Percentiles rank a stretch among this genome's conserved stretches.
phyloP scores from a whole-genome alignment of 306 rosid species.

The Cicer cuneatum region DNA sequence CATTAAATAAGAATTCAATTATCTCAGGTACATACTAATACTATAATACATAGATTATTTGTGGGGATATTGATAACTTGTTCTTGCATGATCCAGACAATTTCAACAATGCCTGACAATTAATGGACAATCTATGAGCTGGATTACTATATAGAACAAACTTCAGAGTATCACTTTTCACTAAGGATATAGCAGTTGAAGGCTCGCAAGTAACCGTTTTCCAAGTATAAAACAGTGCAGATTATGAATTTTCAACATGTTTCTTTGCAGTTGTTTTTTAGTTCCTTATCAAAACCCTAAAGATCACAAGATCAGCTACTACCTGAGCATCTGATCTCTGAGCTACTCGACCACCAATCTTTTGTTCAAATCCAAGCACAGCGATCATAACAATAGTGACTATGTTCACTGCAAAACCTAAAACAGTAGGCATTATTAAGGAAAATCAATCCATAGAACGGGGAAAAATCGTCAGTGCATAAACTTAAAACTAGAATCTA shows the following conservation, averaged over 20 bases:
- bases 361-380: constrained; percentile 55
- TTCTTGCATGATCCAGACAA: background rate
- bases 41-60: background rate
- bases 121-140: constrained; percentile 16
- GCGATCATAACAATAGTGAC: constrained; percentile 60
- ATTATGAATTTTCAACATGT: constrained; percentile 10
- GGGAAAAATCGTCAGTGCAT: background rate
- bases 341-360: constrained; percentile 43
- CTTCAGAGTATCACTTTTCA: background rate
- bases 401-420: constrained; percentile 73
- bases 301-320: constrained; percentile 25
- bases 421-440: constrained; percentile 65
- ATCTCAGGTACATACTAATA: constrained; percentile 15
- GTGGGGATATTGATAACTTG: background rate
- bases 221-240: constrained; percentile 7
- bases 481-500: constrained; percentile 36
- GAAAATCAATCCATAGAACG: constrained; percentile 46
- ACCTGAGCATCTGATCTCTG: constrained; percentile 56
- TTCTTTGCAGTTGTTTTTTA: constrained; percentile 2
- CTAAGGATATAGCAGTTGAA: constrained; percentile 7
- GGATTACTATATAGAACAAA: constrained; percentile 5
- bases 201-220: constrained; percentile 6
- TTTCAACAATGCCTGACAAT: constrained; percentile 18
- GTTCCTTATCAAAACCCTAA: constrained; percentile 4
- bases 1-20: constrained; percentile 40